Conservation (phyloP, 2,329 filamentous ascomycete genomes). For the Cercospora sp. region DNA sequence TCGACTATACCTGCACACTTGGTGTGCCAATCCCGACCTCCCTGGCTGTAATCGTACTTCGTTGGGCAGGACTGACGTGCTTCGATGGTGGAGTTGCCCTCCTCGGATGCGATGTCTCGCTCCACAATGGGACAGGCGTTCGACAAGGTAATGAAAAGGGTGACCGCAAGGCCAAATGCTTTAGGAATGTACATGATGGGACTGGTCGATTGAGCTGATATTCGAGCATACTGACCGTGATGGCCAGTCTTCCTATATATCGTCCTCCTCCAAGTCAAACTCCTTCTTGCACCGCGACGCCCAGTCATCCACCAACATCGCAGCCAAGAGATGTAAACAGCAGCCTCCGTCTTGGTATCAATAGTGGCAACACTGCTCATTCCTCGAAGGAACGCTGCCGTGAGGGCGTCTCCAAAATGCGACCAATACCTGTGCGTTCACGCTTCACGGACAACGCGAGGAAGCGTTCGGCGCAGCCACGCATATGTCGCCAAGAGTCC, state of each 20-base stretch:
- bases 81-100: not conserved
- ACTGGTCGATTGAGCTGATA: not conserved
- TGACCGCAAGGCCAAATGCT: not conserved
- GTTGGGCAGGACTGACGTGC: not conserved
- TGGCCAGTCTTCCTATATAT: not conserved
- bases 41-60: slow-evolving; percentile 2
- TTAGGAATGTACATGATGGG: not conserved
- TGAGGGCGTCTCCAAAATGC: not conserved
- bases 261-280: not conserved
- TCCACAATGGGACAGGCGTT: not conserved
- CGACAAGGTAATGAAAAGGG: not conserved
- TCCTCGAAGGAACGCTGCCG: not conserved
- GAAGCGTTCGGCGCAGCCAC: not conserved
- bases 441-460: not conserved
- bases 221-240: not conserved
- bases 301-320: not conserved
- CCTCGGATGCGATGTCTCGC: not conserved
- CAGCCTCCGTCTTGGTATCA: not conserved
- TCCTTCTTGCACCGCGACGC: not conserved
- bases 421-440: not conserved
- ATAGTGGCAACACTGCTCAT: not conserved
- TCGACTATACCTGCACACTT: slow-evolving; percentile 1
- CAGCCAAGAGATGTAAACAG: not conserved
- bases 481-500: not conserved
- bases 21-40: not conserved